Evolutionary conservation across 2,329 filamentous ascomycete species (phyloP), one percentile per base, ranked within the genome.

Genomic region (Cercospora citrullina): DNA sequence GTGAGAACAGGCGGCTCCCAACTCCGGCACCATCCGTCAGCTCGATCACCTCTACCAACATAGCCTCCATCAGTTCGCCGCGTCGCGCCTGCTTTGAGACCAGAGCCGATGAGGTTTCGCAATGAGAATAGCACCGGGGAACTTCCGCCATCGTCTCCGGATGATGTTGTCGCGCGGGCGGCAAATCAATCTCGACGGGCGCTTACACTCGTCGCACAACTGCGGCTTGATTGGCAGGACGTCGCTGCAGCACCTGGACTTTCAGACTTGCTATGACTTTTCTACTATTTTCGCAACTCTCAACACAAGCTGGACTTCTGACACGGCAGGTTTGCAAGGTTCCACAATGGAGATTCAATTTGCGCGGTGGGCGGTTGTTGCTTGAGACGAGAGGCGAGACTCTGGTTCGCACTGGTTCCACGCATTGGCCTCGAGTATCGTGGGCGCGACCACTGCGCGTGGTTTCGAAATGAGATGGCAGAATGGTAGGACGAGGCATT

Each of bases 181-280:
- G 48, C 48, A 55, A 55, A 55, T 59, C 55, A 59, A 59, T 59
- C 31, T 59, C 55, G 28, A 12, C 12, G 55, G 55, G 55, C 55
- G 55, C 55, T 59, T 59, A 59, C 55, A 30, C 55, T 59, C 31
- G 55, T 36, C 55, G 55, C 55, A 59, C 55, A 23, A 36, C 30
- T 59, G 16, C 28, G 28, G 30, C 55, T 59, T 59, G 28, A 59
- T 59, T 59, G 55, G 55, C 55, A 33, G 28, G 10, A 36, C 55
- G 30, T 31, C 30, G 28, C 55, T 59, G 18, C 30, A 12, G 23
- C 14, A 33, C 55, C 31, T 36, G 28, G 16, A 59, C 55, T 59
- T 28, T 30, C 55, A 59, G 55, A 59, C 55, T 59, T 18, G 55
- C 55, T 36, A 12, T 59, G 48, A 55, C 48, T 55, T 16, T 55